Evolutionary conservation across 2,329 filamentous ascomycete species (phyloP).

Genomic region (Xylariaceae sp.): DNA sequence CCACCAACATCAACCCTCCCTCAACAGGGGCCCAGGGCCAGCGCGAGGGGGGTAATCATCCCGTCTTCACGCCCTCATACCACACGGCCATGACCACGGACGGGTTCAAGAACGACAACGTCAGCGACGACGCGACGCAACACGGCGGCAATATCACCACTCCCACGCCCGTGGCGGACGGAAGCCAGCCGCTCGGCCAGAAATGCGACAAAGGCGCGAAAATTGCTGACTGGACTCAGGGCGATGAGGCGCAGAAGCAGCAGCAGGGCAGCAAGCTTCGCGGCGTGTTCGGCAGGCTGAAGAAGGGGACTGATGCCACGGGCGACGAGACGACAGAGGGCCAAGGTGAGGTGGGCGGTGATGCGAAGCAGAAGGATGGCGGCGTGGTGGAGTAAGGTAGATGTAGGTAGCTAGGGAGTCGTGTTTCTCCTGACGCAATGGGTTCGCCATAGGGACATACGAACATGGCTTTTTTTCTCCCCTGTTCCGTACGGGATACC

Average conservation of each 20-base stretch:
- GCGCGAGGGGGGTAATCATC: not conserved
- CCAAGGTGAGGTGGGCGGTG: slow-evolving; percentile 1
- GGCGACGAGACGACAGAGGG: not conserved
- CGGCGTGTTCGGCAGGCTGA: slow-evolving; percentile 5
- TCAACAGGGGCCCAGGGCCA: not conserved
- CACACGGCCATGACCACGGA: slow-evolving; percentile 16
- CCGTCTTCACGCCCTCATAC: not conserved
- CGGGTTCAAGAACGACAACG: slow-evolving; percentile 11
- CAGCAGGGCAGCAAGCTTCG: slow-evolving; percentile 10
- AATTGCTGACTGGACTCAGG: not conserved
- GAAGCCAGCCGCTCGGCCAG: not conserved
- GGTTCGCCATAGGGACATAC: not conserved
- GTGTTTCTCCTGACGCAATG: not conserved
- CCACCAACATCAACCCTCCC: not conserved
- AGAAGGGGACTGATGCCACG: slow-evolving; percentile 1
- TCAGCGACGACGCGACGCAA: not conserved
- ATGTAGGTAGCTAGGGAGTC: not conserved
- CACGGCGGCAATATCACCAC: not conserved
- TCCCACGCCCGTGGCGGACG: not conserved
- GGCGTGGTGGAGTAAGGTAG: not conserved
- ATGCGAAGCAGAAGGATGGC: slow-evolving; percentile 5
- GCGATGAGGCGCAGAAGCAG: not conserved
- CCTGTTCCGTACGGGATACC: not conserved
- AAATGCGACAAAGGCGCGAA: no score
- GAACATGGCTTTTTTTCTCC: not conserved